phyloP scores from a whole-genome alignment of 73 alveolate species.

The Paramecium caudatum region DNA sequence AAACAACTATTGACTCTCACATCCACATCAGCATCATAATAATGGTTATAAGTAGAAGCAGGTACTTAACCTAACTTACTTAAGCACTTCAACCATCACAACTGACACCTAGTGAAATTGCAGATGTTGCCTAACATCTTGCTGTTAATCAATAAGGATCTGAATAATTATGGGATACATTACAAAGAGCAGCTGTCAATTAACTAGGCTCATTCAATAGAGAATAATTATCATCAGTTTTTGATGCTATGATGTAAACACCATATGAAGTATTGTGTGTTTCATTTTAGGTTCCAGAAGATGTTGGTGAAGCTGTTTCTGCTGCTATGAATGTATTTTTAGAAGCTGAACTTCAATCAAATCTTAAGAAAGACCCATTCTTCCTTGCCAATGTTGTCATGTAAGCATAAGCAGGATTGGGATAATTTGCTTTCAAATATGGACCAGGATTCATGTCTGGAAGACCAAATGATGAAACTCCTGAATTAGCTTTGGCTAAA shows the following conservation, averaged over 20 bases:
- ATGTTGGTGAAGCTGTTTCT: constrained; percentile 36
- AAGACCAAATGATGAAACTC: constrained; percentile 30
- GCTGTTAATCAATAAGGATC: constrained; percentile 46
- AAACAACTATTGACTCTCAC: constrained; percentile 5
- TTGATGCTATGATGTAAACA: constrained; percentile 12
- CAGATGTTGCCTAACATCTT: constrained; percentile 33
- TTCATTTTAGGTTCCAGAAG: constrained; percentile 5
- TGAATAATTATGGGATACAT: constrained; percentile 56
- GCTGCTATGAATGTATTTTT: constrained; percentile 2
- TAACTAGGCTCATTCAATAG: constrained; percentile 2
- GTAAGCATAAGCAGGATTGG: constrained; percentile 27
- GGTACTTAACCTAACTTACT: neutral
- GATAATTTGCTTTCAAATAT: constrained; percentile 25
- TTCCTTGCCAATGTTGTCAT: neutral
- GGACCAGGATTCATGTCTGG: constrained; percentile 48
- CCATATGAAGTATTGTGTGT: constrained; percentile 9
- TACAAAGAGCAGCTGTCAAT: constrained; percentile 56
- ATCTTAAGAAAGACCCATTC: neutral
- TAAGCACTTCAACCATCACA: constrained; percentile 40
- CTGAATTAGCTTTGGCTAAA: neutral
- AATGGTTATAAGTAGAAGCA: constrained; percentile 40
- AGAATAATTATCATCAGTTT: constrained; percentile 10
- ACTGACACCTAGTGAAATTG: constrained; percentile 41
- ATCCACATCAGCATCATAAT: neutral
- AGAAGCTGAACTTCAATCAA: neutral